These are phyloP conservation scores for Penicillium hesseltinei DNA, from an alignment of 2,329 filamentous ascomycete genomes.

Conservation along the genomic window DNA sequence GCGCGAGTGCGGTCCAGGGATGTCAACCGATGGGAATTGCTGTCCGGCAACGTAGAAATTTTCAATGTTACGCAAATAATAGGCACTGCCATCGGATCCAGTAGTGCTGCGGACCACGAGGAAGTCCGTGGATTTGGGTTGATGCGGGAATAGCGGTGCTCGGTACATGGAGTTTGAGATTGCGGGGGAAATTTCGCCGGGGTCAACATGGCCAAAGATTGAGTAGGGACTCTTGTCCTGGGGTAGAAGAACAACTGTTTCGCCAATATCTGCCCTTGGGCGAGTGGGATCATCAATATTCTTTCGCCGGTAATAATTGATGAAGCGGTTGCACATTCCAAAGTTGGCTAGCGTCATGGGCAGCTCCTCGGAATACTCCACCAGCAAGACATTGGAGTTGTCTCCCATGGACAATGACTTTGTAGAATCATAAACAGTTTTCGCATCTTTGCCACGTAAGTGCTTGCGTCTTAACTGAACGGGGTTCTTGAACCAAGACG, in stretches of 20 bases:
- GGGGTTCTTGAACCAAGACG: constrained; percentile 72
- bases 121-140: constrained; percentile 76
- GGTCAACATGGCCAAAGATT: constrained; percentile 88
- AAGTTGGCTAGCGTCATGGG: constrained; percentile 92
- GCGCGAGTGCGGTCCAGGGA: constrained; percentile 88
- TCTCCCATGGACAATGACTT: constrained; percentile 84
- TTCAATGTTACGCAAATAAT: constrained; percentile 85
- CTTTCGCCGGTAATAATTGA: constrained; percentile 94
- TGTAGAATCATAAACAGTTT: constrained; percentile 74
- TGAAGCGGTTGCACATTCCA: constrained; percentile 92
- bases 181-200: constrained; percentile 85
- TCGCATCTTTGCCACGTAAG: constrained; percentile 73
- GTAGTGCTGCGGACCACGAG: constrained; percentile 80
- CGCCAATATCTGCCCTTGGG: constrained; percentile 80
- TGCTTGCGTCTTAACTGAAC: constrained; percentile 75
- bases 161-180: constrained; percentile 95
- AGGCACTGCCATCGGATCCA: constrained; percentile 71
- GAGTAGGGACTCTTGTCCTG: constrained; percentile 96
- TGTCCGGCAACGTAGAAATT: constrained; percentile 90
- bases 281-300: constrained; percentile 72
- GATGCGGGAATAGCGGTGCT: constrained; percentile 88
- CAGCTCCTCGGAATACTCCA: constrained; percentile 94
- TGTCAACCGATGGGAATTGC: constrained; percentile 85
- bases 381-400: constrained; percentile 80
- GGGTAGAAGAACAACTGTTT: constrained; percentile 80